phyloP scores from a whole-genome alignment of 1,284 basidiomycete species.

The Ganoderma sp. region DNA sequence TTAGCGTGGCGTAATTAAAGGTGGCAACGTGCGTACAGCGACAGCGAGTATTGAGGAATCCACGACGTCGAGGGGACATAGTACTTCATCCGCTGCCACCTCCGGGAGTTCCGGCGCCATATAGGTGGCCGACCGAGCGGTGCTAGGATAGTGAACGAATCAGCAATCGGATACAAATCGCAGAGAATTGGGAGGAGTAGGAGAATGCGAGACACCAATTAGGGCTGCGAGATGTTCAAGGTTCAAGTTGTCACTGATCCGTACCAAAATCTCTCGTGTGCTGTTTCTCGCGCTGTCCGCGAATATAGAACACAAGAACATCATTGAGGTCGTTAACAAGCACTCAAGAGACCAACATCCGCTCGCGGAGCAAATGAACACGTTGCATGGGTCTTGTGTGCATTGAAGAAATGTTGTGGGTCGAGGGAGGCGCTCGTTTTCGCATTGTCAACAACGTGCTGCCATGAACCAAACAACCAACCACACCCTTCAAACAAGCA shows the following conservation, averaged over 20 bases:
- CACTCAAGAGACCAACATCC: no score
- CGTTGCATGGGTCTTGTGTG: no score
- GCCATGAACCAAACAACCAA: no score
- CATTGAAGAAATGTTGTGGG: no score
- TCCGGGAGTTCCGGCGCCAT: conserved; percentile 32
- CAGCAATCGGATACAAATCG: neutral
- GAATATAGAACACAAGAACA: no score
- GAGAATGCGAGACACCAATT: neutral
- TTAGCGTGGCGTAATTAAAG: no score
- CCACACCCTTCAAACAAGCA: neutral
- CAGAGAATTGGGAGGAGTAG: neutral
- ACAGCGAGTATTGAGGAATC: conserved; percentile 83
- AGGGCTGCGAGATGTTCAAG: neutral
- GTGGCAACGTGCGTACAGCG: conserved; percentile 58
- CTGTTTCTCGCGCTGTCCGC: no score
- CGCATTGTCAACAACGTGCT: no score
- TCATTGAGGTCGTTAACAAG: no score
- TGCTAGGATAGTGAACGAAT: neutral
- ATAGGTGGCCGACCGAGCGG: conserved; percentile 8
- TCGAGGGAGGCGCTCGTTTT: no score
- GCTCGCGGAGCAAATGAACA: no score
- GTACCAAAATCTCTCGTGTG: no score
- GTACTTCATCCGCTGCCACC: conserved; percentile 53
- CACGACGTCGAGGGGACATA: conserved; percentile 77
- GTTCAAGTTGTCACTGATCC: neutral